Evolutionary conservation across 148 eudicot genomes (phyloP), one percentile per base, ranked within the genome.

Genomic region (Mesembryanthemum crystallinum): DNA sequence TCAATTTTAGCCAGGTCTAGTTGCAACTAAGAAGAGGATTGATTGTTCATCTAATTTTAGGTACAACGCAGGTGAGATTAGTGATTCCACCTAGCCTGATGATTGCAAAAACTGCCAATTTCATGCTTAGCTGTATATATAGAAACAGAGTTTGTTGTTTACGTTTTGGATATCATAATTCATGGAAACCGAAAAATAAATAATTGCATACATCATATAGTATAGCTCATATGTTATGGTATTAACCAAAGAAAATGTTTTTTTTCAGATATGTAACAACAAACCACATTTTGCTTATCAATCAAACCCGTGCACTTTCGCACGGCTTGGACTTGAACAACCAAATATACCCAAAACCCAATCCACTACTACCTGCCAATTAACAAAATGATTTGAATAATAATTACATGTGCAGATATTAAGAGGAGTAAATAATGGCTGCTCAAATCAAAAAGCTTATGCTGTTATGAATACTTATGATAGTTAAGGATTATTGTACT

Each of bases 321-420:
- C 49, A 65, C 69, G 43, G 10, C 64, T 59, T 59, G 68, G 3
- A 32, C 68, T 64, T 18, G 11, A 65, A 35, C 43, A 65, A 65
- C 49, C 49, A 65, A 35, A 65, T 8, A 35, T n/a, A 65, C 10
- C 1, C 45, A 67, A n/a, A n/a, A n/a, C n/a, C n/a, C n/a, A n/a
- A n/a, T 15, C 28, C 70, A 67, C 4, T 23, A 23, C 18, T 33
- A 18, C 11, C 18, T 21, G 47, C 11, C 13, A 7, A 64, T 2
- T 6, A 2, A 35, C 3, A 35, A 6, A 35, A 35, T 2, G 6
- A 35, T 35, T 35, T 2, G 3, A 6, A 35, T 35, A 6, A 35
- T 35, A 35, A n/a, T n/a, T n/a, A n/a, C n/a, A n/a, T n/a, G n/a
- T n/a, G n/a, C 39, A 35, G 39, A 35, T 35, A n/a, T n/a, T n/a